Evolutionary conservation across 441 rosid species (phyloP).

Genomic region (Bruguiera hainesii): DNA sequence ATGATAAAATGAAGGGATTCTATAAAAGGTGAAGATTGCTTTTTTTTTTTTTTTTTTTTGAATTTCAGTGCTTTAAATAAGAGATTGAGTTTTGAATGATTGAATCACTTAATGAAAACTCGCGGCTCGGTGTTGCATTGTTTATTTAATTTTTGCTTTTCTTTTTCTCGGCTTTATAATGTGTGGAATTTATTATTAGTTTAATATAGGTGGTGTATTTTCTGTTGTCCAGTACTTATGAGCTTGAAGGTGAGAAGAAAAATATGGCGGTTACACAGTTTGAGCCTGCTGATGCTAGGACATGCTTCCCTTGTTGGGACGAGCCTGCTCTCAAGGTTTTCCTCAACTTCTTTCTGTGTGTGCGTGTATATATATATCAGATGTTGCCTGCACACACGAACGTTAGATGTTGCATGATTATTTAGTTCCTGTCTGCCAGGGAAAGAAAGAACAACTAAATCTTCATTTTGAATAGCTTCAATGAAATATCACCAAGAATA

Average conservation of each 20-base stretch:
- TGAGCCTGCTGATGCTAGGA: conserved; percentile 94
- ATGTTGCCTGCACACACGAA: no score
- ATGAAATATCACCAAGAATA: neutral
- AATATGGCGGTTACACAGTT: conserved; percentile 98
- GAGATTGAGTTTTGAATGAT: neutral
- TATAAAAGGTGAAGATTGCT: conserved; percentile 68
- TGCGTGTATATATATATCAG: no score
- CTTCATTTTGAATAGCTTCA: neutral
- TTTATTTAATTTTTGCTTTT: no score
- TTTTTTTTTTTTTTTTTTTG: neutral
- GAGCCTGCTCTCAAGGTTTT: conserved; percentile 96
- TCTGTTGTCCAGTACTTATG: conserved; percentile 47
- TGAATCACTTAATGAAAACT: neutral
- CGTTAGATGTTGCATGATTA: no score
- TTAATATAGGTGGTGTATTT: neutral
- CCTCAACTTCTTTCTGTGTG: neutral
- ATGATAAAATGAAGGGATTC: conserved; percentile 88
- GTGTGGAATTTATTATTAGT: neutral
- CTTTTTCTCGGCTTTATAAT: no score
- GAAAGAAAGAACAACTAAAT: neutral
- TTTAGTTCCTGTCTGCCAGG: no score
- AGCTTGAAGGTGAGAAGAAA: conserved; percentile 80
- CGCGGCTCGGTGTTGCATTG: no score
- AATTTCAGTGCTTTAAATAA: neutral
- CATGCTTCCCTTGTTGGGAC: conserved; percentile 98